Percentiles rank a stretch among this genome's conserved stretches.
phyloP scores from a whole-genome alignment of 2,329 filamentous ascomycete genomes.

The Paecilomyces variotii region DNA sequence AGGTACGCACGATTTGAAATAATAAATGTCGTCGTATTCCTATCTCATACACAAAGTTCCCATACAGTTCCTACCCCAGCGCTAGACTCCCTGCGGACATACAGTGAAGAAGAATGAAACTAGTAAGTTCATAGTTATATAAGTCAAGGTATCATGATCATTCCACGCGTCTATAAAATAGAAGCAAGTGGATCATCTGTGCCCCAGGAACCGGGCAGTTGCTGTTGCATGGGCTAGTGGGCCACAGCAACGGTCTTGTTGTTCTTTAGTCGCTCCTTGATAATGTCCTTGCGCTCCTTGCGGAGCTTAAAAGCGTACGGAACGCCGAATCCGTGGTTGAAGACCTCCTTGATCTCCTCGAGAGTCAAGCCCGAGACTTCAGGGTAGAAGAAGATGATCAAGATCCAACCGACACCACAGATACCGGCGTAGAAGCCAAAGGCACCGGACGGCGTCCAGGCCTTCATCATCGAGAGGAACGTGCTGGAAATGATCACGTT shows the following conservation, averaged over 20 bases:
- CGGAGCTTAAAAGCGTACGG: conserved; percentile 2
- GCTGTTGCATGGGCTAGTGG: neutral
- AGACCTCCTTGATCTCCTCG: conserved; percentile 22
- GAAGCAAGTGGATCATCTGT: neutral
- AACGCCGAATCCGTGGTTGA: conserved; percentile 9
- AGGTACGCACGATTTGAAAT: neutral
- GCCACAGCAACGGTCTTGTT: neutral
- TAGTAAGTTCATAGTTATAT: no score
- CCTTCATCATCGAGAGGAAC: conserved; percentile 44
- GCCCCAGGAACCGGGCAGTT: neutral
- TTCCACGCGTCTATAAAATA: neutral
- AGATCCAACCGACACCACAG: conserved; percentile 35
- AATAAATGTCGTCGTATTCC: neutral
- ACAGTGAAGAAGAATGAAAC: no score
- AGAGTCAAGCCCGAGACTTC: conserved; percentile 19
- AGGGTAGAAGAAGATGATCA: conserved; percentile 35
- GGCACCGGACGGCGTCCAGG: conserved; percentile 42
- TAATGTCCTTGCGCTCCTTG: neutral
- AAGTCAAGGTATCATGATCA: neutral
- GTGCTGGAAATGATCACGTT: conserved; percentile 46
- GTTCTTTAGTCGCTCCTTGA: neutral
- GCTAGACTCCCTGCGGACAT: neutral
- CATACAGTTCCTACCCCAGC: neutral
- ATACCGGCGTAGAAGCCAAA: conserved; percentile 44
- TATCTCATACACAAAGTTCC: neutral